Evolutionary conservation across 768 basidiomycete species (phyloP).

Genomic region (Cystobasidium tubakii): DNA sequence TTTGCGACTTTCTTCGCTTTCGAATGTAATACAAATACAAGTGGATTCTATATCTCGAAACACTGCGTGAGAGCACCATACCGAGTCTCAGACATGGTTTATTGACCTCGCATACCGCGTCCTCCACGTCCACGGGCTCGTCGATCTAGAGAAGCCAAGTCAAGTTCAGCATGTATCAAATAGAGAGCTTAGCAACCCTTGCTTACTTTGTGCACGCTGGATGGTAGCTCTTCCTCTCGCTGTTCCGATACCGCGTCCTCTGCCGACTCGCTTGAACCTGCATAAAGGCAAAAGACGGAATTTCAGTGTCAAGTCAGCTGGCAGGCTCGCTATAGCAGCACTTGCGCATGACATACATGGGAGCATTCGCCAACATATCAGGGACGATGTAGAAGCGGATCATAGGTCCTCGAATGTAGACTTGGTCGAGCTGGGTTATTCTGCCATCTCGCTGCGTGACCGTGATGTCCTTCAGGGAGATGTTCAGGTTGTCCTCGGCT

Average conservation of each 20-base stretch:
- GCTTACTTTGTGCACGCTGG: conserved; percentile 61
- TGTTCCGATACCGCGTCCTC: conserved; percentile 96
- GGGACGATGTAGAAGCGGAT: conserved; percentile 98
- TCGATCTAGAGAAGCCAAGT: conserved; percentile 1
- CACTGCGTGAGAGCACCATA: not conserved
- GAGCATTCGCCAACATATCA: conserved; percentile 98
- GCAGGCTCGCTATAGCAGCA: conserved; percentile 10
- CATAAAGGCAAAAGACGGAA: not conserved
- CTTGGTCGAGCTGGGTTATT: conserved; percentile 93
- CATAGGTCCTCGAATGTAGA: conserved; percentile 95
- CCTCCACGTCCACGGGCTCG: conserved; percentile 35
- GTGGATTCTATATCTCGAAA: not conserved
- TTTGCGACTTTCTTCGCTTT: not conserved
- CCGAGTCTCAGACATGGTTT: not conserved
- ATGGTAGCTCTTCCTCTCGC: conserved; percentile 98
- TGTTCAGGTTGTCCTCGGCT: conserved; percentile 98
- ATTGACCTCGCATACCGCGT: conserved; percentile 21
- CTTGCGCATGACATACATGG: conserved; percentile 64
- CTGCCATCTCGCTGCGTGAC: conserved; percentile 97
- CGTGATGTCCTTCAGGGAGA: conserved; percentile 90
- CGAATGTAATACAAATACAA: not conserved
- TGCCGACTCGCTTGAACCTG: conserved; percentile 98
- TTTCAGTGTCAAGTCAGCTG: not conserved
- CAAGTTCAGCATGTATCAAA: not conserved
- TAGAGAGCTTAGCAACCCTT: too few relatives aligned